Evolutionary conservation across 257 asterid species (phyloP).

Genomic region (Gardenia jasminoides): DNA sequence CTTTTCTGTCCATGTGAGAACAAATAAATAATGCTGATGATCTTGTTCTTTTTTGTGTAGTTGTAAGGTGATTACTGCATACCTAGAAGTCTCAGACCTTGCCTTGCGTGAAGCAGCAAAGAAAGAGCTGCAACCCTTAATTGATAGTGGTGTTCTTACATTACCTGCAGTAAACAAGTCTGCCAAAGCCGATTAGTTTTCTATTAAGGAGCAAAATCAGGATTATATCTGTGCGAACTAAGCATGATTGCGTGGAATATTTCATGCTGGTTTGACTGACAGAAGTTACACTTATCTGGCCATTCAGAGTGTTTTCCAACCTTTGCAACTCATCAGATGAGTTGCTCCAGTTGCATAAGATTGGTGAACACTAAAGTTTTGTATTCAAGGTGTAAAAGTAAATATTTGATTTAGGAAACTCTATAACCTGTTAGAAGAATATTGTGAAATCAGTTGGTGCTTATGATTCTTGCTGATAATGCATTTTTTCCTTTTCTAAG

Average conservation of each 20-base stretch:
- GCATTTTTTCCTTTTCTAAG: background rate
- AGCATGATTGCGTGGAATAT: background rate
- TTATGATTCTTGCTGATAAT: background rate
- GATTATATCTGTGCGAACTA: background rate
- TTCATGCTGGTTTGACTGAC: background rate
- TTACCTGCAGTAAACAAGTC: slow-evolving; percentile 37
- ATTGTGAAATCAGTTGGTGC: background rate
- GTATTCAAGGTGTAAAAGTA: background rate
- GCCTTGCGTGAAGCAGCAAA: slow-evolving; percentile 46
- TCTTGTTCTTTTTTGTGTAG: slow-evolving; percentile 30
- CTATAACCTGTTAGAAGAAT: background rate
- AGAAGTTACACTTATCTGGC: background rate
- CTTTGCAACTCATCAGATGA: background rate
- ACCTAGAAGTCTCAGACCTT: slow-evolving; percentile 56
- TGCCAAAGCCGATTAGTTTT: slow-evolving; percentile 20
- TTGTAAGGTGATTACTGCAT: slow-evolving; percentile 59
- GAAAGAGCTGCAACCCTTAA: slow-evolving; percentile 66
- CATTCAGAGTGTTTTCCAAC: background rate
- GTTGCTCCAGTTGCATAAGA: background rate
- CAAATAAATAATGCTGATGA: background rate
- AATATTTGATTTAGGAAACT: background rate
- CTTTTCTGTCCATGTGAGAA: background rate
- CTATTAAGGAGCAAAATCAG: slow-evolving; percentile 9
- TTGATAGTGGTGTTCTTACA: slow-evolving; percentile 52
- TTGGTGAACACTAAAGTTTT: background rate